Evolutionary conservation across 768 basidiomycete genomes (phyloP).

Genomic region (Tylopilus intermedius): DNA sequence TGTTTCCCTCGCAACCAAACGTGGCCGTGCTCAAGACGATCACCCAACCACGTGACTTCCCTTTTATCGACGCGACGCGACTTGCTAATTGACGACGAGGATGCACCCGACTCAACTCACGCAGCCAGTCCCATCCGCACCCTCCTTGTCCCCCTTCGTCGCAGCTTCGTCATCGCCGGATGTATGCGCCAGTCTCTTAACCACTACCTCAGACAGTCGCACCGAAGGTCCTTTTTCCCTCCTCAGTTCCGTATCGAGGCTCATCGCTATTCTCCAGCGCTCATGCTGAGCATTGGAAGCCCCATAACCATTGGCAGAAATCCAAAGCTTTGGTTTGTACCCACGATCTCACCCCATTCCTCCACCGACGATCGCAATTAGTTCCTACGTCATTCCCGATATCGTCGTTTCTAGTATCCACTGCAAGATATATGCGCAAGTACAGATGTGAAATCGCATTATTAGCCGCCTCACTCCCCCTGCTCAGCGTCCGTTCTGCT

Average conservation of each 20-base stretch:
- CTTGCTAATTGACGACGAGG: constrained; percentile 5
- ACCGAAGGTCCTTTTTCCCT: constrained; percentile 50
- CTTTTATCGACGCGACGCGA: constrained; percentile 8
- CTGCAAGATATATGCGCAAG: constrained; percentile 78
- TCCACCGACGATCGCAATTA: constrained; percentile 11
- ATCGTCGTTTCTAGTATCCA: constrained; percentile 63
- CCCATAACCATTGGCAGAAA: constrained; percentile 71
- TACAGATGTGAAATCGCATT: constrained; percentile 1
- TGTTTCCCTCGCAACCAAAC: constrained; percentile 11
- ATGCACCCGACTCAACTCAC: constrained; percentile 18
- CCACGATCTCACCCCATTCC: neutral
- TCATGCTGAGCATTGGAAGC: constrained; percentile 55
- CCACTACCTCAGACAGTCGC: constrained; percentile 50
- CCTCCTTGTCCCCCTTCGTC: constrained; percentile 11
- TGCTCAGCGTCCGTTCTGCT: constrained; percentile 57
- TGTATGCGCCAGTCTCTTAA: constrained; percentile 73
- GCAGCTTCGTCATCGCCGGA: constrained; percentile 13
- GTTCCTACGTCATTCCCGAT: constrained; percentile 62
- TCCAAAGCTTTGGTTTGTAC: constrained; percentile 54
- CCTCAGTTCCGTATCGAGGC: neutral
- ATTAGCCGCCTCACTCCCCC: neutral
- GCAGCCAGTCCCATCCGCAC: constrained; percentile 28
- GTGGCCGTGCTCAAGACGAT: neutral
- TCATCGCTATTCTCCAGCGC: constrained; percentile 29
- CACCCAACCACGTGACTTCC: constrained; percentile 10